Base-by-base conservation (phyloP, 352 stramenopile genomes). In the Globisporangium ultimum region DNA sequence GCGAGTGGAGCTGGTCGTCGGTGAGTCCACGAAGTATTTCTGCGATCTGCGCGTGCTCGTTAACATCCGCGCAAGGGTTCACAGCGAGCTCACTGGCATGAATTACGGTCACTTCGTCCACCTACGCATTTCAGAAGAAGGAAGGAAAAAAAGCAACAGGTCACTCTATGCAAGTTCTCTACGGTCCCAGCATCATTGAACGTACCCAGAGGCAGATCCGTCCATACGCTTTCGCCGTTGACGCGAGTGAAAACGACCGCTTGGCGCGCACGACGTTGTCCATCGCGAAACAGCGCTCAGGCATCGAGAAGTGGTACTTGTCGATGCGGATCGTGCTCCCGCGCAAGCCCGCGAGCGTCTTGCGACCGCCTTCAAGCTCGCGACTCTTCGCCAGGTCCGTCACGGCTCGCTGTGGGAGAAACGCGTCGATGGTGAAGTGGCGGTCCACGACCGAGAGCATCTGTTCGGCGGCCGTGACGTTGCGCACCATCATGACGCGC, bases 301-400 rank as follows among this genome's bases (percentile, higher is more conserved):
- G 59, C 7, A 75, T 87, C 34, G 74, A 65, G 58, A 85, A 91
- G 22, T 80, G 68, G 60, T 89, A 91, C 61, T 82, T 78, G 24
- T 72, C 73, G 22, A 91, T 58, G 34, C 77, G 65, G 8, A 91
- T 49, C 18, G 84, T 60, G 60, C 69, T 85, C 17, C 81, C 81
- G 1, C 70, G 66, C 3, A 91, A 66, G 0, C 60, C n/a, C 15
- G 69, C 56, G 34, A 91, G 51, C 45, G 64, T 76, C 49, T 74
- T 47, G 40, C 18, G 0, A 56, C 48, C 24, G 83, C 65, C 8
- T 57, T 32, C 24, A 5, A 32, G 24, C 5, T 32, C 24, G 24
- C 24, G 24, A 5, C 5, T 32, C 24, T 2, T 32, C 24, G 24
- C 24, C 24, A 32, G 24, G 2, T 32, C 24, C 24, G 24, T 32